Conservation (phyloP, 2,329 filamentous ascomycete genomes). For the Colletotrichum caudatum region DNA sequence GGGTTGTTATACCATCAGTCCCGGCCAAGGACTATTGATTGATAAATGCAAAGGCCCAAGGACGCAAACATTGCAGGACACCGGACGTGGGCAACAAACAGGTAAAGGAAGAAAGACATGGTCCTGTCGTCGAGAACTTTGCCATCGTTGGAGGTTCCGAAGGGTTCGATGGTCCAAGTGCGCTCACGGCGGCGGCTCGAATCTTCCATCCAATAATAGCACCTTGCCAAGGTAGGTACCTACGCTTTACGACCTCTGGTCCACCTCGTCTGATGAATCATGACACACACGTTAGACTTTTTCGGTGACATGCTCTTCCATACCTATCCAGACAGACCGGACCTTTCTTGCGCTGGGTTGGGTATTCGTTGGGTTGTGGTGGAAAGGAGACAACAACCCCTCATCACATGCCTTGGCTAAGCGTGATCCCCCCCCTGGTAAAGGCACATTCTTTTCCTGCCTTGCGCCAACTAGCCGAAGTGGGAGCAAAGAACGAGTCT, state of each 20-base stretch:
- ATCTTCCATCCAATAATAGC: background rate
- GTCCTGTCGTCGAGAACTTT: background rate
- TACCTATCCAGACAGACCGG: background rate
- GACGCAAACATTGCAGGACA: background rate
- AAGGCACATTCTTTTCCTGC: background rate
- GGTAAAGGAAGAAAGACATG: background rate
- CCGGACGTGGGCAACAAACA: too few relatives aligned
- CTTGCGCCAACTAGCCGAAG: constrained; percentile 11
- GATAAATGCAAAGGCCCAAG: background rate
- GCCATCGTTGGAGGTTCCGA: background rate
- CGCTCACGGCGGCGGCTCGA: background rate
- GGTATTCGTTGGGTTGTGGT: constrained; percentile 9
- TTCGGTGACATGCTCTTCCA: background rate
- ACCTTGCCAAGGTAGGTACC: background rate
- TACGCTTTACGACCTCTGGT: background rate
- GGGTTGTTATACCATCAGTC: constrained; percentile 6
- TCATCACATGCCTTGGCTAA: constrained; percentile 5
- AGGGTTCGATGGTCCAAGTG: background rate
- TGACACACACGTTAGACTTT: background rate
- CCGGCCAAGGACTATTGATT: background rate
- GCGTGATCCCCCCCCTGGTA: background rate
- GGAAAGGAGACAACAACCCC: background rate
- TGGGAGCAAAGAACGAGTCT: constrained; percentile 2
- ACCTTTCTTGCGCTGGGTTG: background rate
- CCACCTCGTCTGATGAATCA: constrained; percentile 21